Conservation (phyloP, 345 rosid species). For the Moricandia moricandioides region DNA sequence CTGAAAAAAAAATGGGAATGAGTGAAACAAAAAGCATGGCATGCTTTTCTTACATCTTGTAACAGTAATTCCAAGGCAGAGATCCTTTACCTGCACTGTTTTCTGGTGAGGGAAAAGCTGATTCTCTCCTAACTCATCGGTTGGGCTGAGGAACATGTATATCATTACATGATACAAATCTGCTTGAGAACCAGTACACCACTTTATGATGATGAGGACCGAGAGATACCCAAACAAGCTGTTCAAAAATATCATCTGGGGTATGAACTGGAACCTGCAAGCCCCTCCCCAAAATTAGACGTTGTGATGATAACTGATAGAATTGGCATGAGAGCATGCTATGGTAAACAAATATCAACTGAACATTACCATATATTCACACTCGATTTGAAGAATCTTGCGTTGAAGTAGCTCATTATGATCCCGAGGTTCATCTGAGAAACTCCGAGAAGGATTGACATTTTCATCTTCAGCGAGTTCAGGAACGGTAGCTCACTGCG, state of each 20-base stretch:
- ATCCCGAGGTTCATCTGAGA: slow-evolving; percentile 98
- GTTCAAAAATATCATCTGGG: slow-evolving; percentile 91
- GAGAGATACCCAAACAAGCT: slow-evolving; percentile 92
- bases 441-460: slow-evolving; percentile 97
- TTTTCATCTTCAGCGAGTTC: slow-evolving; percentile 97
- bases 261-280: slow-evolving; percentile 89
- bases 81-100: slow-evolving; percentile 59
- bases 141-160: slow-evolving; percentile 97
- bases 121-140: slow-evolving; percentile 89
- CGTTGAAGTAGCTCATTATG: slow-evolving; percentile 87
- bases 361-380: slow-evolving; percentile 55
- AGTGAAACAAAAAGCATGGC: neutral
- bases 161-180: slow-evolving; percentile 90
- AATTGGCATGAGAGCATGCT: neutral
- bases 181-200: slow-evolving; percentile 91
- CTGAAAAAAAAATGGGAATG: slow-evolving; percentile 44
- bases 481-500: slow-evolving; percentile 93
- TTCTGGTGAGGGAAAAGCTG: slow-evolving; percentile 79
- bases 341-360: neutral
- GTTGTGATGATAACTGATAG: neutral
- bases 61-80: slow-evolving; percentile 2
- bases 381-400: slow-evolving; percentile 55
- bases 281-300: neutral
- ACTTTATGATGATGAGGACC: slow-evolving; percentile 74
- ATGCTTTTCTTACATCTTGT: neutral